These are phyloP conservation scores for Calonectria hawksworthii DNA, from an alignment of 2,329 filamentous ascomycete genomes.

Conservation along the genomic window DNA sequence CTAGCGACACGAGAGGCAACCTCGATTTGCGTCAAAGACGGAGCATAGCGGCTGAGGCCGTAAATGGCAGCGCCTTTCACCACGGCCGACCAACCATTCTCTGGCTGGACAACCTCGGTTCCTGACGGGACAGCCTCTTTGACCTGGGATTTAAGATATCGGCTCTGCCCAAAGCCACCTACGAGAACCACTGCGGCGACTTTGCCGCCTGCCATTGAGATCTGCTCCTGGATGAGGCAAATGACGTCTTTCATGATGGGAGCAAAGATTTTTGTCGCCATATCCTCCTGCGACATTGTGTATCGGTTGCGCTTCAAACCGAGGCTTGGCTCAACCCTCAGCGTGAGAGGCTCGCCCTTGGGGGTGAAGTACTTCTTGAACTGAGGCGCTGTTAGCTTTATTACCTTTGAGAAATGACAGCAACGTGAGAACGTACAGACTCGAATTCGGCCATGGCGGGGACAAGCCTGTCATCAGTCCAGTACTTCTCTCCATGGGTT, in stretches of 20 bases:
- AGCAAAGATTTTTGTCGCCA: constrained; percentile 69
- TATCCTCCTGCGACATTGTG: constrained; percentile 67
- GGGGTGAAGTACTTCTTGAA: constrained; percentile 56
- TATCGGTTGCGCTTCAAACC: constrained; percentile 49
- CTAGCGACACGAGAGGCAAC: constrained; percentile 54
- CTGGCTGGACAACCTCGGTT: constrained; percentile 62
- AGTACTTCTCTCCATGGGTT: constrained; percentile 59
- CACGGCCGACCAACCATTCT: constrained; percentile 64
- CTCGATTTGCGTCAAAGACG: constrained; percentile 45
- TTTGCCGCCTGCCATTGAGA: constrained; percentile 52
- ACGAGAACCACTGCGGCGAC: constrained; percentile 61
- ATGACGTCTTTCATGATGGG: constrained; percentile 60
- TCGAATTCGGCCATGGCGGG: constrained; percentile 61
- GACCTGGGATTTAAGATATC: constrained; percentile 59
- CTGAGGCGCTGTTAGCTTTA: constrained; percentile 38
- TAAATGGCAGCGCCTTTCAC: constrained; percentile 65
- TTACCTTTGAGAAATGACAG: constrained; percentile 21
- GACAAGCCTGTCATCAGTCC: constrained; percentile 58
- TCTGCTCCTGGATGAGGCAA: constrained; percentile 58
- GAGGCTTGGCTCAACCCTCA: constrained; percentile 53
- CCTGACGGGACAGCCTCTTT: constrained; percentile 50
- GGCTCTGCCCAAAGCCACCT: constrained; percentile 63
- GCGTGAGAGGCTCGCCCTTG: constrained; percentile 51
- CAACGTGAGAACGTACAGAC: constrained; percentile 57
- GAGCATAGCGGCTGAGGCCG: constrained; percentile 50